These are phyloP conservation scores for Citrus unshiu DNA, from an alignment of 345 rosid species.

Conservation along the genomic window DNA sequence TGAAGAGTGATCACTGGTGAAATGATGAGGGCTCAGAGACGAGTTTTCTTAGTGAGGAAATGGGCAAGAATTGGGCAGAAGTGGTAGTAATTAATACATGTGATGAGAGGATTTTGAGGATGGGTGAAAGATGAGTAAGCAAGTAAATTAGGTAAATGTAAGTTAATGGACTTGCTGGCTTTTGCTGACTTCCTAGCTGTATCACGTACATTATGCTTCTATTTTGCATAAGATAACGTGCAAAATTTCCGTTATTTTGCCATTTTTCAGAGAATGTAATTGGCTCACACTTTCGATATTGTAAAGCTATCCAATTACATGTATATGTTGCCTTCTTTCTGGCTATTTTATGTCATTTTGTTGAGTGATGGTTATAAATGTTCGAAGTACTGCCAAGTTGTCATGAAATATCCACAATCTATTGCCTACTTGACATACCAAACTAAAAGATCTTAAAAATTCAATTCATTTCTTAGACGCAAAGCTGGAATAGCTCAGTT, in stretches of 20 bases:
- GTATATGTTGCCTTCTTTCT: not conserved
- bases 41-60: not conserved
- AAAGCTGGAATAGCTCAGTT: conserved; percentile 74
- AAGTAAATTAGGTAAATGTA: not conserved
- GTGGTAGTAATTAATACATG: not conserved
- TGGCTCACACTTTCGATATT: not conserved
- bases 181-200: not conserved
- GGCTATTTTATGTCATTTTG: not conserved
- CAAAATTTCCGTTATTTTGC: not conserved
- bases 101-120: not conserved
- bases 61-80: not conserved
- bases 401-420: not conserved
- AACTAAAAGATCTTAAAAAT: no score
- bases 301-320: not conserved
- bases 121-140: not conserved
- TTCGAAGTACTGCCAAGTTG: not conserved
- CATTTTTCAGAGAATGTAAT: not conserved
- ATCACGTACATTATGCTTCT: not conserved
- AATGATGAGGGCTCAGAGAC: not conserved
- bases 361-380: not conserved
- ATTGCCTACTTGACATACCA: no score
- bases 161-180: not conserved
- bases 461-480: no score
- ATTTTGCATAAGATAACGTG: not conserved
- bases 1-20: not conserved